Base-by-base conservation (phyloP, 345 rosid genomes). In the Salix udensis region DNA sequence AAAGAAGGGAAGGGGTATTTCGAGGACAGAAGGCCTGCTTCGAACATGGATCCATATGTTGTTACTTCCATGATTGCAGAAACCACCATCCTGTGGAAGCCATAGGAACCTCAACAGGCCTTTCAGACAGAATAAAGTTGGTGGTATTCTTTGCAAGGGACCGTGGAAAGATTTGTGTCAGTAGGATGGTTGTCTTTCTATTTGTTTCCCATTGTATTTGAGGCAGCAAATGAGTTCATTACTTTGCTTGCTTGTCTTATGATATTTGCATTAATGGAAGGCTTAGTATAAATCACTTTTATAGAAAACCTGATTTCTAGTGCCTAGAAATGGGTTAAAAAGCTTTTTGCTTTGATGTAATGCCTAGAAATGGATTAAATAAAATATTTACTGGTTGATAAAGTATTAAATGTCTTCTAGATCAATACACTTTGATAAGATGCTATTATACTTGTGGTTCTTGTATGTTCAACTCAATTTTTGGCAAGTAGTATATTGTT, bases 1-100 rank as follows among this genome's bases (percentile, higher is more conserved):
- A 77, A 77, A 30, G 18, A 70, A 62, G 79, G 79, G 2, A 77
- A 77, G 53, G 79, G 79, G 16, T 77, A 77, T 34, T 77, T 77
- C 30, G 79, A 77, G 50, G 79, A 77, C 24, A 62, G 79, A 62
- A 77, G 79, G 79, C 79, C 79, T 21, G 79, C 79, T 11, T 77
- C 79, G 2, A 77, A 77, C 70, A 77, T 77, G 79, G 79, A 77
- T 34, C 79, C 79, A 44, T 77, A 77, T 23, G 65, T 77, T 28
- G 79, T 77, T 42, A 77, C 79, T 24, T 70, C 74, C 70, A 70
- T 77, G 79, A 62, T 77, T 62, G 79, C 79, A 44, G 79, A 77
- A n/a, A 77, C 79, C 42, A 77, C 79, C 69, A 28, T 77, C 70
- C 74, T 77, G 36, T 77, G 79, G 79, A 70, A 77, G 65, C 79